Evolutionary conservation across 2,329 filamentous ascomycete genomes (phyloP), one percentile per base, ranked within the genome.

Genomic region (Emmonsiellopsis sp.): DNA sequence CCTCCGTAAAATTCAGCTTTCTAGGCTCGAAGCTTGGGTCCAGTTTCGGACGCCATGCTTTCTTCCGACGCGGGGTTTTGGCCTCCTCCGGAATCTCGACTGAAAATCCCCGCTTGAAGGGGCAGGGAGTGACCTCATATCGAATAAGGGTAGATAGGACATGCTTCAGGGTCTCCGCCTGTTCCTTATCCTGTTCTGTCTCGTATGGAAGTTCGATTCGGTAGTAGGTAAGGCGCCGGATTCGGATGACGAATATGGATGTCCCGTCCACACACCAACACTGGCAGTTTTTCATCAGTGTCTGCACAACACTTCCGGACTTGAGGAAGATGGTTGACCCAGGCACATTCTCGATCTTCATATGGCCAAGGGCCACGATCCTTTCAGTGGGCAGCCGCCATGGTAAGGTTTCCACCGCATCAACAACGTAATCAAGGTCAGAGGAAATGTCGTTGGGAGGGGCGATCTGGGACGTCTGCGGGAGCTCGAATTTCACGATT

Each of bases 201-300:
- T 76, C 76, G 13, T 82, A 78, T 0, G 89, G 87, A 5, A 96
- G 72, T 65, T 96, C 91, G 62, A 96, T 93, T 58, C 91, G 84
- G 79, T 93, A 95, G 68, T 93, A 96, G 43, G 86, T 85, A 33
- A 91, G 85, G 44, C 85, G 82, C 21, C 89, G 79, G 58, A 94
- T 88, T 59, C 91, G 86, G 55, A 96, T 73, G n/a, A 95, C 86
- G 61, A 95, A 95, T 61, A 85, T 89, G 42, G 86, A 86, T 53
- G 84, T 80, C 54, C 88, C 86, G 67, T 94, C 88, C 34, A 96
- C 86, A 67, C 87, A 94, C 91, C 91, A 96, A 65, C 87, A 94
- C 69, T 95, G 90, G 55, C 89, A 94, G 67, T 88, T 88, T 27
- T 88, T 88, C 51, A 96, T 73, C 57, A 96, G 93, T 9, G 91